These are phyloP conservation scores for Ilyonectria destructans DNA, from an alignment of 2,329 filamentous ascomycete genomes.

Conservation along the genomic window DNA sequence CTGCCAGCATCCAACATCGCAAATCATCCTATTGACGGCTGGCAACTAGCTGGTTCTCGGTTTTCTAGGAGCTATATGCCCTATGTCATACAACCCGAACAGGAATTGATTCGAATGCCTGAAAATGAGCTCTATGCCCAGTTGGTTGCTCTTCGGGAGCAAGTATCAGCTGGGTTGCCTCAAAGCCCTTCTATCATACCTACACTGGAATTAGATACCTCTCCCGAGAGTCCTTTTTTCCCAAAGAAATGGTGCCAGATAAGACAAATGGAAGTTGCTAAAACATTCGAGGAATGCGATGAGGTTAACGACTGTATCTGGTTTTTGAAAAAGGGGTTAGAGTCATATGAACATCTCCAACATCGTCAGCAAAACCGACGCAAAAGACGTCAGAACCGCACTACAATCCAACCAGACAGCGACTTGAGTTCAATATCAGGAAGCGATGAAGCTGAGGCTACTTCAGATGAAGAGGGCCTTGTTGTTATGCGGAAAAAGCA, in stretches of 20 bases:
- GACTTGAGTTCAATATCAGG: too few species aligned
- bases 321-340: background rate
- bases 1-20: background rate
- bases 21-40: background rate
- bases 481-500: too few species aligned
- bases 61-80: background rate
- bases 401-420: too few species aligned
- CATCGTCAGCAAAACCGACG: background rate
- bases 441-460: too few species aligned
- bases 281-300: background rate
- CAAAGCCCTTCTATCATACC: background rate
- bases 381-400: background rate
- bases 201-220: background rate
- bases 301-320: background rate
- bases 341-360: background rate
- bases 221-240: background rate
- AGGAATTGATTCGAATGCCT: background rate
- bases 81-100: background rate
- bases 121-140: background rate
- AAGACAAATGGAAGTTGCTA: background rate
- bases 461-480: too few species aligned
- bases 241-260: background rate
- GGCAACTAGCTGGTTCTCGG: background rate
- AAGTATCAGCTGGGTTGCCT: background rate
- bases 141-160: background rate